phyloP scores from a whole-genome alignment of 345 rosid species.

The Dimocarpus longan region DNA sequence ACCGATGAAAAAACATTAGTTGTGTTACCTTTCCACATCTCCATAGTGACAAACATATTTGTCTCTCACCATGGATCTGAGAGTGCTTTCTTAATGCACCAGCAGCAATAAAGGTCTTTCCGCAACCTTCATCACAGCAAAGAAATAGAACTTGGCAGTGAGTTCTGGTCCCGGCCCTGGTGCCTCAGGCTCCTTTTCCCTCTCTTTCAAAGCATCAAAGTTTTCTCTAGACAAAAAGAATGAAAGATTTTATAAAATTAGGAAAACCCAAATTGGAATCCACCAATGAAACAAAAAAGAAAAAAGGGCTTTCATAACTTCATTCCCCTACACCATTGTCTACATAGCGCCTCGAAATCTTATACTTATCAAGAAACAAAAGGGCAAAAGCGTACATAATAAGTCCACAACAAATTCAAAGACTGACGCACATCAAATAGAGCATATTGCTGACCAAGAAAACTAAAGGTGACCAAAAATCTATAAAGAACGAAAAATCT shows the following conservation, averaged over 20 bases:
- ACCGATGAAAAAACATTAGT: not conserved
- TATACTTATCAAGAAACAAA: not conserved
- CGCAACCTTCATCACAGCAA: constrained; percentile 94
- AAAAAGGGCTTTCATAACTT: not conserved
- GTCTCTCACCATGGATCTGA: constrained; percentile 94
- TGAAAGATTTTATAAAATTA: not conserved
- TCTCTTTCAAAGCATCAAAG: constrained; percentile 69
- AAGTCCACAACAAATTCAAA: not conserved
- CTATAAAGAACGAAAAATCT: not conserved
- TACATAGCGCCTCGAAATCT: constrained; percentile 6
- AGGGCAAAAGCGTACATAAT: not conserved
- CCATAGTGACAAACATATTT: constrained; percentile 71
- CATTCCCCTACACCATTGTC: not conserved
- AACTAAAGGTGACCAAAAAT: not conserved
- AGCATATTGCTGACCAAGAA: not conserved
- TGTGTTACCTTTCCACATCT: constrained; percentile 83
- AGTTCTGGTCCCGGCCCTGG: constrained; percentile 95
- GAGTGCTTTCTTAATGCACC: constrained; percentile 97
- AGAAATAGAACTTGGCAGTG: constrained; percentile 89
- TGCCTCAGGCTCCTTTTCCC: constrained; percentile 62
- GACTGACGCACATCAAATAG: not conserved
- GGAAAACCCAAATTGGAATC: not conserved
- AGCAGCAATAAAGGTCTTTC: constrained; percentile 90
- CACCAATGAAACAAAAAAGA: not conserved
- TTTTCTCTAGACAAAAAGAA: constrained; percentile 47